Evolutionary conservation across 768 basidiomycete species (phyloP).

Genomic region (Psilocybe cyanescens): DNA sequence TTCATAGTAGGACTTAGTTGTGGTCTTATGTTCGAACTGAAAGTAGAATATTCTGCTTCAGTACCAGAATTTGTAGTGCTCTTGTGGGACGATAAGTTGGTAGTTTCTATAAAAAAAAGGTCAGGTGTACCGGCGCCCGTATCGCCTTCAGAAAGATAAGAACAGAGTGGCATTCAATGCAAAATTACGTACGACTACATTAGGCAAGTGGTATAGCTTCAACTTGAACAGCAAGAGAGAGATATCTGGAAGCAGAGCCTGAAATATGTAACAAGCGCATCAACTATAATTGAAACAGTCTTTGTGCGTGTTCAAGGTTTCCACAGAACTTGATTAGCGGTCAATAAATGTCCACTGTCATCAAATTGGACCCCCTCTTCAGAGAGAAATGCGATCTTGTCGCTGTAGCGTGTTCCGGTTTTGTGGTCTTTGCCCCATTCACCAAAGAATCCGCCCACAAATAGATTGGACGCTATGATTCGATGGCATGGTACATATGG

Average conservation of each 20-base stretch:
- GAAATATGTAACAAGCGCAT: not conserved
- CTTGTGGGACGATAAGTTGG: not conserved
- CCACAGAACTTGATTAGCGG: constrained; percentile 27
- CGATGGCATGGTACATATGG: constrained; percentile 75
- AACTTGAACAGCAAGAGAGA: not conserved
- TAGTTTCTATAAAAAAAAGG: not conserved
- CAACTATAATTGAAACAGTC: not conserved
- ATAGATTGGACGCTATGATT: constrained; percentile 62
- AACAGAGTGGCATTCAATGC: not conserved
- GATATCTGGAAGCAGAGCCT: not conserved
- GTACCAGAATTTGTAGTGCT: too few species aligned
- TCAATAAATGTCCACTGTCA: constrained; percentile 42
- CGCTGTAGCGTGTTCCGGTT: constrained; percentile 42
- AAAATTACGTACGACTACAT: not conserved
- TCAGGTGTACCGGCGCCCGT: not conserved
- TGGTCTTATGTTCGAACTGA: too few species aligned
- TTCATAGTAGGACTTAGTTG: too few species aligned
- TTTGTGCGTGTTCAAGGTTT: constrained; percentile 12
- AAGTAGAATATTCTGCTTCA: too few species aligned
- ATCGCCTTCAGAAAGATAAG: not conserved
- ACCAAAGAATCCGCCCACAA: constrained; percentile 66
- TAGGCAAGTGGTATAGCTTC: not conserved
- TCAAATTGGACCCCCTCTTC: constrained; percentile 58
- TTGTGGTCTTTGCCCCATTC: constrained; percentile 57
- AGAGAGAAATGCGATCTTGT: constrained; percentile 53